Evolutionary conservation across 2,329 filamentous ascomycete genomes (phyloP).

Genomic region (Penicillium sp.): DNA sequence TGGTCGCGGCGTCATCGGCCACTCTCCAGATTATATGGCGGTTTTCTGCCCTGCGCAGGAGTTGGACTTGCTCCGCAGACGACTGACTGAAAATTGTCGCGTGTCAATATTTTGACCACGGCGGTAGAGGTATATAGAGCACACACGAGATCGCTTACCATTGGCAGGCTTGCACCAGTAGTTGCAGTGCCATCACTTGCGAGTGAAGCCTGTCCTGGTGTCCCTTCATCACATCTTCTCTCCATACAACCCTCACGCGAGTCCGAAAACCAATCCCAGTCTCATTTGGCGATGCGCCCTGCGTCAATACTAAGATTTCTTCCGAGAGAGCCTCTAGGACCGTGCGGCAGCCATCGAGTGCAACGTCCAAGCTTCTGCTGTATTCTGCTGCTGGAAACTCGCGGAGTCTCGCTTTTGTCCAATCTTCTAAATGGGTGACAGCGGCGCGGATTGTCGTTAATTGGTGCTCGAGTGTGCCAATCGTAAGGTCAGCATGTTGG

Average conservation of each 20-base stretch:
- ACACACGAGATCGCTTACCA: slow-evolving; percentile 34
- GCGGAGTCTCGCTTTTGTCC: slow-evolving; percentile 33
- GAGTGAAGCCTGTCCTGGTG: slow-evolving; percentile 42
- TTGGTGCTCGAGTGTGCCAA: slow-evolving; percentile 42
- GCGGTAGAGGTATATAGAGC: neutral
- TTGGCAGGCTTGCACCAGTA: slow-evolving; percentile 45
- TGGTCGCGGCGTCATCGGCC: slow-evolving; percentile 43
- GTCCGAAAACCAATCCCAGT: slow-evolving; percentile 30
- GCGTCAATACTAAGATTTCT: slow-evolving; percentile 38
- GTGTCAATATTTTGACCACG: neutral
- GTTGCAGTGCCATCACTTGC: slow-evolving; percentile 44
- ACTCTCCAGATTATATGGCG: slow-evolving; percentile 42
- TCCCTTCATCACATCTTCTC: slow-evolving; percentile 42
- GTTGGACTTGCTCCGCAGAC: slow-evolving; percentile 39
- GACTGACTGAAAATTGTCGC: slow-evolving; percentile 25
- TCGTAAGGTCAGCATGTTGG: slow-evolving; percentile 43
- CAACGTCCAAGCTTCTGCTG: slow-evolving; percentile 36
- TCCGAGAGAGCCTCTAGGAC: slow-evolving; percentile 43
- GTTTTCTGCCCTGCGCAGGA: slow-evolving; percentile 39
- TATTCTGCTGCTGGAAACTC: slow-evolving; percentile 27
- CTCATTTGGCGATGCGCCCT: slow-evolving; percentile 26
- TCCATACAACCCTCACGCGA: slow-evolving; percentile 41
- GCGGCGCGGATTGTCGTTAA: slow-evolving; percentile 43
- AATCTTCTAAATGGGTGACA: slow-evolving; percentile 43
- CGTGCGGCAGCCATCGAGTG: slow-evolving; percentile 41